Evolutionary conservation across 176 grass and related monocot genomes (phyloP).

Genomic region (Cocos nucifera): DNA sequence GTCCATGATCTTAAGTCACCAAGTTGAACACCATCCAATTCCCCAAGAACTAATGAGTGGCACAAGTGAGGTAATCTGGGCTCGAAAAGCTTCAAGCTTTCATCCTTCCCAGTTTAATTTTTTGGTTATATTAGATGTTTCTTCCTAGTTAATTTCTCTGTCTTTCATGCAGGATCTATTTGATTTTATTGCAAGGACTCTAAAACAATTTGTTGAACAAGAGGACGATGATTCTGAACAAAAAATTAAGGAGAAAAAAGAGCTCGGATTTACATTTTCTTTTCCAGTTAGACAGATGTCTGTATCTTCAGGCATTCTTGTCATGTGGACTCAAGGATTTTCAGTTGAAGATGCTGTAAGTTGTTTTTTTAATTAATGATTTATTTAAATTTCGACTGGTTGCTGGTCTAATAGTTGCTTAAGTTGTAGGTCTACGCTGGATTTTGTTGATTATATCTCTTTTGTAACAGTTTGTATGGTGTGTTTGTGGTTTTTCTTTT

Average conservation of each 20-base stretch:
- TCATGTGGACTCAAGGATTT: constrained; percentile 84
- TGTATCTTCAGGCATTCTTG: constrained; percentile 69
- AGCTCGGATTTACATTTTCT: constrained; percentile 91
- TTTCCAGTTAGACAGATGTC: constrained; percentile 76
- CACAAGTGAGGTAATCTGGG: constrained; percentile 51
- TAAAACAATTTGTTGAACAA: constrained; percentile 64
- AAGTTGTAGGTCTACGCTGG: no score
- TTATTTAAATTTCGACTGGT: no score
- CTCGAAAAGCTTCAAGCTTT: neutral
- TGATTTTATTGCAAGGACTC: constrained; percentile 46
- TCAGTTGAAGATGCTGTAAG: constrained; percentile 81
- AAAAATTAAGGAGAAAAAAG: constrained; percentile 28
- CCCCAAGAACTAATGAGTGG: constrained; percentile 54
- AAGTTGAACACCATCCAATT: constrained; percentile 54
- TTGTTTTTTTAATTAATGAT: constrained; percentile 1
- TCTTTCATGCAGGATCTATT: constrained; percentile 60
- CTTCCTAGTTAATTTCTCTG: constrained; percentile 4
- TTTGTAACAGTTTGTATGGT: no score
- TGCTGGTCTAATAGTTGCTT: no score
- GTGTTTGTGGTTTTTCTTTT: no score
- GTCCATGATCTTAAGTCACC: constrained; percentile 46
- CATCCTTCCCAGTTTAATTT: neutral
- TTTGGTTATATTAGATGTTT: neutral
- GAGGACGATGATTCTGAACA: constrained; percentile 27
- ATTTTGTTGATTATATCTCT: no score